These are phyloP conservation scores for Stereum hirsutum DNA, from an alignment of 1,284 basidiomycete species.

Conservation along the genomic window DNA sequence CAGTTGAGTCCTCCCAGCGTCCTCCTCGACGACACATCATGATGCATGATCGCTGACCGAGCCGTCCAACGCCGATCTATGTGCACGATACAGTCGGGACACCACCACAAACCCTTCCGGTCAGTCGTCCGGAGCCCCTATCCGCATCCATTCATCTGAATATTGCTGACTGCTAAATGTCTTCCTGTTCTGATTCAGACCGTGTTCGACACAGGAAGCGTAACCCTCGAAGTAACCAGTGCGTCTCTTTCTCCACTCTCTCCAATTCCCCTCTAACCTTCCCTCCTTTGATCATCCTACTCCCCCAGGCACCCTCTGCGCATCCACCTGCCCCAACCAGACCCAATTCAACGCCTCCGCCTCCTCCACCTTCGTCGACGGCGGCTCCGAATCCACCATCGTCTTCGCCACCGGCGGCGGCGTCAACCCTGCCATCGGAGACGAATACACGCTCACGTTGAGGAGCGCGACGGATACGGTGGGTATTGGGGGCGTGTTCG, in stretches of 20 bases:
- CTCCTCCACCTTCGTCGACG: conserved; percentile 41
- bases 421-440: conserved; percentile 42
- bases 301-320: conserved; percentile 31
- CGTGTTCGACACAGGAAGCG: not conserved
- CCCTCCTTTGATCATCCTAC: not conserved
- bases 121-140: too few relatives aligned
- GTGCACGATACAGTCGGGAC: too few relatives aligned
- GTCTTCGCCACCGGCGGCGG: conserved; percentile 46
- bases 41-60: too few relatives aligned
- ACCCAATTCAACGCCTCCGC: conserved; percentile 35
- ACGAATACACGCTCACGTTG: conserved; percentile 30
- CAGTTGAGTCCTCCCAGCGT: too few relatives aligned
- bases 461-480: conserved; percentile 27
- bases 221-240: not conserved
- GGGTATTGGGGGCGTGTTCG: conserved; percentile 32
- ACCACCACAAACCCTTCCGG: too few relatives aligned
- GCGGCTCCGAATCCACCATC: conserved; percentile 27
- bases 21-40: too few relatives aligned
- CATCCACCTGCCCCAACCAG: conserved; percentile 31
- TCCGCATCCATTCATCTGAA: too few relatives aligned
- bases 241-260: too few relatives aligned
- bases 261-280: too few relatives aligned
- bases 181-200: too few relatives aligned
- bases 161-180: too few relatives aligned
- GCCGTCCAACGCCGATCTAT: too few relatives aligned